Percentiles rank a stretch among this genome's conserved stretches.
Conservation (phyloP, 75 land plant species). For the Picea glauca region DNA sequence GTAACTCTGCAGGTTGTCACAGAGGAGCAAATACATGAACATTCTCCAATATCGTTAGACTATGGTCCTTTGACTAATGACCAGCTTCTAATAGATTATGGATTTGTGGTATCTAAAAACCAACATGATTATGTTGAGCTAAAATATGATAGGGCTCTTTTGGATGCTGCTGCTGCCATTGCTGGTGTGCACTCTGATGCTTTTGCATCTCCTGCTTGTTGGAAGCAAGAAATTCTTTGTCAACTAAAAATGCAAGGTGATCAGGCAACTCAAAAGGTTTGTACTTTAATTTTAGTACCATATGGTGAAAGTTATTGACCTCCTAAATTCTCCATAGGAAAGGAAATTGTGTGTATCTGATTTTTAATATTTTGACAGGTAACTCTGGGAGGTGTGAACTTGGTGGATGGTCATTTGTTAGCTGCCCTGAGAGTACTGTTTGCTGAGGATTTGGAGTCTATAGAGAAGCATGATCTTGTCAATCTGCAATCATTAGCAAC, state of each 20-base stretch:
- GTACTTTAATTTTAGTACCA: neutral
- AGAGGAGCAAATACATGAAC: slow-evolving; percentile 46
- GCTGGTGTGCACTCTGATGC: slow-evolving; percentile 59
- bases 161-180: slow-evolving; percentile 79
- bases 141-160: slow-evolving; percentile 63
- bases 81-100: slow-evolving; percentile 83
- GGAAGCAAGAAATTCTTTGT: slow-evolving; percentile 60
- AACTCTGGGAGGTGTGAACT: slow-evolving; percentile 70
- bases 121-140: slow-evolving; percentile 84
- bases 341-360: neutral
- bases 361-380: slow-evolving; percentile 43
- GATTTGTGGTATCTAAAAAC: slow-evolving; percentile 80
- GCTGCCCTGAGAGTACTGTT: slow-evolving; percentile 82
- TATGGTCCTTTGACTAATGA: slow-evolving; percentile 87
- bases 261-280: slow-evolving; percentile 61
- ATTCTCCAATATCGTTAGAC: slow-evolving; percentile 44
- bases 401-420: slow-evolving; percentile 82
- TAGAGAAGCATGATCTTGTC: slow-evolving; percentile 28
- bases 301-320: neutral
- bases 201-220: slow-evolving; percentile 62
- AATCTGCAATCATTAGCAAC: slow-evolving; percentile 42
- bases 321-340: neutral
- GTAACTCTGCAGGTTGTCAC: slow-evolving; percentile 65
- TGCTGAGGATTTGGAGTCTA: slow-evolving; percentile 30
- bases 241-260: slow-evolving; percentile 60